phyloP scores from a whole-genome alignment of 2,329 filamentous ascomycete species.

The Juglanconis oblonga region DNA sequence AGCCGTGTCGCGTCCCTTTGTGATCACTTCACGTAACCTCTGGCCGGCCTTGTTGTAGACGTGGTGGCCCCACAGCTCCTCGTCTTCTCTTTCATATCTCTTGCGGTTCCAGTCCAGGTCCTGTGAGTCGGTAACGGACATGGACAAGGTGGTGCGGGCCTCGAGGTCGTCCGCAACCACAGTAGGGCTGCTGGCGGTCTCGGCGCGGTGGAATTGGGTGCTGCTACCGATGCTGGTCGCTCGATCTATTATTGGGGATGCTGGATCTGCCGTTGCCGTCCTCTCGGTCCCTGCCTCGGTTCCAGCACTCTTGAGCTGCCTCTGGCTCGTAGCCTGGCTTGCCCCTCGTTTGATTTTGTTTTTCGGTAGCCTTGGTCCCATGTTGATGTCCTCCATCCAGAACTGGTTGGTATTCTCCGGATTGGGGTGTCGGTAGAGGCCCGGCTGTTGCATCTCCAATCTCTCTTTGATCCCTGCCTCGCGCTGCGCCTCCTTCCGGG shows the following conservation, averaged over 20 bases:
- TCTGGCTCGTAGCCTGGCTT: slow-evolving; percentile 55
- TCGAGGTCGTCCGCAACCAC: slow-evolving; percentile 43
- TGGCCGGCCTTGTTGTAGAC: slow-evolving; percentile 45
- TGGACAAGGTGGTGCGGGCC: slow-evolving; percentile 37
- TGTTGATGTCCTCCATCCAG: slow-evolving; percentile 82
- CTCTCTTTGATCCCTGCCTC: slow-evolving; percentile 64
- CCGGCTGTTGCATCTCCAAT: slow-evolving; percentile 67
- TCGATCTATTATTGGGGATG: slow-evolving; percentile 33
- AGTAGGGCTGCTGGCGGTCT: slow-evolving; percentile 40
- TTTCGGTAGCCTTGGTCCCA: slow-evolving; percentile 73
- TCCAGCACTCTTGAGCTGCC: slow-evolving; percentile 56
- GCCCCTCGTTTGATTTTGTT: slow-evolving; percentile 38
- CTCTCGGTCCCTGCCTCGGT: slow-evolving; percentile 39
- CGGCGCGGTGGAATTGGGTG: slow-evolving; percentile 32
- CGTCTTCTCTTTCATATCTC: slow-evolving; percentile 83
- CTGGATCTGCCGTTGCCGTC: slow-evolving; percentile 32
- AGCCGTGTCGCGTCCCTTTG: slow-evolving; percentile 55
- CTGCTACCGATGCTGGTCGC: slow-evolving; percentile 25
- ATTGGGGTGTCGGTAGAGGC: slow-evolving; percentile 72
- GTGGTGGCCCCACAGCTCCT: slow-evolving; percentile 76
- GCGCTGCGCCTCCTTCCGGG: slow-evolving; percentile 66
- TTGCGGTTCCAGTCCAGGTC: slow-evolving; percentile 66
- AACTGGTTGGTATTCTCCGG: slow-evolving; percentile 85
- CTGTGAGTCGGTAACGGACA: slow-evolving; percentile 34
- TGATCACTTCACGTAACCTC: slow-evolving; percentile 55